phyloP scores from a whole-genome alignment of 495 filamentous ascomycete species.

The Penicillium malachiteum region DNA sequence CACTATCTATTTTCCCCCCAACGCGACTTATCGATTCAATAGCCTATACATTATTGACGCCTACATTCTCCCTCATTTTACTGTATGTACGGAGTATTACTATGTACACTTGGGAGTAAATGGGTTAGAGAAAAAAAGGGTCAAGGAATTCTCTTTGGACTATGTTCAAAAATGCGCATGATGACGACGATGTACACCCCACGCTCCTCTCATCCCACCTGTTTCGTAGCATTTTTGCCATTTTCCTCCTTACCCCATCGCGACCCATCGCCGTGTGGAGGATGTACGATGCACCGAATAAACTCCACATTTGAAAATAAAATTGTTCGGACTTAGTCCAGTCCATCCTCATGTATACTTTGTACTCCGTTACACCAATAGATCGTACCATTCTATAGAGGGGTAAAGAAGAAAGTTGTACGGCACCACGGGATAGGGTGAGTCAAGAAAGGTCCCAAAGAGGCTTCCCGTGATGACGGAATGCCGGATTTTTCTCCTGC shows the following conservation, averaged over 20 bases:
- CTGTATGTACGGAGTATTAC: too few species aligned
- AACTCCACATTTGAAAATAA: background rate
- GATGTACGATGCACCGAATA: conserved; percentile 1
- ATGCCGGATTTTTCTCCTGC: conserved; percentile 7
- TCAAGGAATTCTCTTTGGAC: conserved; percentile 12
- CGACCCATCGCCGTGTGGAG: conserved; percentile 3
- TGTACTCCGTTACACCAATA: background rate
- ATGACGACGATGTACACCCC: conserved; percentile 27
- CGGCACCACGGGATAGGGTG: too few species aligned
- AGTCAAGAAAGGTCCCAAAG: too few species aligned
- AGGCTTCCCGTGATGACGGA: conserved; percentile 2
- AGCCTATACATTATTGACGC: conserved; percentile 27
- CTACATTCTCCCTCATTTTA: conserved; percentile 14
- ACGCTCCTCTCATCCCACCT: background rate
- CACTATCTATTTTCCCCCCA: background rate
- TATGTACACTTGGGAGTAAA: too few species aligned
- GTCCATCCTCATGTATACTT: background rate
- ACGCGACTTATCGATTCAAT: conserved; percentile 19
- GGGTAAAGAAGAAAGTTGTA: background rate
- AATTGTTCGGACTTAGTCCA: conserved; percentile 3
- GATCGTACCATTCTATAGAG: background rate
- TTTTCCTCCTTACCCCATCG: conserved; percentile 4
- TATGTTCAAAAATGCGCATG: conserved; percentile 22
- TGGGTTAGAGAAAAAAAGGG: background rate
- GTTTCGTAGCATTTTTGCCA: too few species aligned